phyloP scores from a whole-genome alignment of 2,329 filamentous ascomycete species.

The Talaromyces funiculosus region DNA sequence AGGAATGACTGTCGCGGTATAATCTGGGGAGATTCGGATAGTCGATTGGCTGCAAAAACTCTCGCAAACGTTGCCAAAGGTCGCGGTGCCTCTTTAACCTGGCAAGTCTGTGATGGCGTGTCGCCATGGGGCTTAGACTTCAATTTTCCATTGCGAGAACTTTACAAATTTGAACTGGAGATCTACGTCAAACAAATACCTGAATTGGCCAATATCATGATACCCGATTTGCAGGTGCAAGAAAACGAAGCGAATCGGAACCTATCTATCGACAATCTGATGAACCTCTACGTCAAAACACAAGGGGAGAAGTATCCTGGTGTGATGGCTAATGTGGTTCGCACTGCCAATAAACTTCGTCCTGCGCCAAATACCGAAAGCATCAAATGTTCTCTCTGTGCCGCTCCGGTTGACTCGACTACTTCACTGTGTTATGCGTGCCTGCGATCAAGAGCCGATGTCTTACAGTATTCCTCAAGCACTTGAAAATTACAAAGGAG shows the following conservation, averaged over 20 bases:
- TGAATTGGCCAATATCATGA: slow-evolving; percentile 47
- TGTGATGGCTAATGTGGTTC: slow-evolving; percentile 91
- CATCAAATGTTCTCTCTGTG: slow-evolving; percentile 60
- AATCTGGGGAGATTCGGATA: slow-evolving; percentile 81
- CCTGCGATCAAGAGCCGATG: slow-evolving; percentile 28
- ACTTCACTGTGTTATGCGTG: slow-evolving; percentile 47
- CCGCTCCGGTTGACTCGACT: slow-evolving; percentile 58
- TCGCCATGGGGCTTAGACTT: slow-evolving; percentile 55
- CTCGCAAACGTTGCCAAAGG: slow-evolving; percentile 88
- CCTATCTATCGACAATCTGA: slow-evolving; percentile 83
- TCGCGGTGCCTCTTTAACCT: slow-evolving; percentile 74
- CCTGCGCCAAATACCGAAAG: slow-evolving; percentile 30
- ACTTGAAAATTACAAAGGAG: background rate
- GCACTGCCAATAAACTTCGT: slow-evolving; percentile 78
- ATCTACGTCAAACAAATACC: slow-evolving; percentile 56
- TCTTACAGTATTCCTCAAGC: background rate
- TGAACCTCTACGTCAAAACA: slow-evolving; percentile 79
- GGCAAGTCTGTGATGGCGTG: slow-evolving; percentile 71
- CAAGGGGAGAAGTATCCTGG: slow-evolving; percentile 83
- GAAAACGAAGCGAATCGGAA: slow-evolving; percentile 44
- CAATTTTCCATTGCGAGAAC: slow-evolving; percentile 77
- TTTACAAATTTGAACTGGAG: slow-evolving; percentile 73
- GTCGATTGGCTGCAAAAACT: slow-evolving; percentile 76
- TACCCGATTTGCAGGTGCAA: slow-evolving; percentile 34
- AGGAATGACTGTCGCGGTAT: slow-evolving; percentile 60